Percentiles rank a stretch among this genome's conserved stretches.
These are phyloP conservation scores for Austropuccinia psidii DNA, from an alignment of 1,284 basidiomycete species.

Conservation along the genomic window DNA sequence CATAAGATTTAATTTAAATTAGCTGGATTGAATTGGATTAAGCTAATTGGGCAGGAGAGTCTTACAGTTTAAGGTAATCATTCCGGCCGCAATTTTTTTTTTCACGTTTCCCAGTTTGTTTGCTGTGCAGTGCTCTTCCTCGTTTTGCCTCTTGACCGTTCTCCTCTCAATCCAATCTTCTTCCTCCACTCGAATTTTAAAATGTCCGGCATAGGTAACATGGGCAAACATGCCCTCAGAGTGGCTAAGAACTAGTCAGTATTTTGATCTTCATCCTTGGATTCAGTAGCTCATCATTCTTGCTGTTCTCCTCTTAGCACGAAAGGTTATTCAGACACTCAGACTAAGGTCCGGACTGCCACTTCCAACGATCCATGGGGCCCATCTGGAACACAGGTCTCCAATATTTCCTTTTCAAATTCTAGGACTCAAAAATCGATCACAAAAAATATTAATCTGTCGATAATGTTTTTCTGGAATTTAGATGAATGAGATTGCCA, in stretches of 20 bases:
- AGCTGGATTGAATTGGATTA: too few relatives aligned
- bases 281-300: too few relatives aligned
- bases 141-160: too few relatives aligned
- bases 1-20: too few relatives aligned
- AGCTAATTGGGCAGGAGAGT: too few relatives aligned
- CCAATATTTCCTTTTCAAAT: background rate
- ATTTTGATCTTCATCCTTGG: background rate
- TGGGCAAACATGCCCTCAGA: conserved; percentile 66
- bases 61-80: too few relatives aligned
- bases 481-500: conserved; percentile 94
- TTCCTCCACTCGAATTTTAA: too few relatives aligned
- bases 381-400: conserved; percentile 75
- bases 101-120: too few relatives aligned
- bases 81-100: too few relatives aligned
- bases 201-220: conserved; percentile 37
- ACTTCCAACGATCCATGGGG: conserved; percentile 99
- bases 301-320: too few relatives aligned
- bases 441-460: background rate
- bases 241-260: conserved; percentile 74
- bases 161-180: too few relatives aligned
- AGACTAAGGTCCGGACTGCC: conserved; percentile 92
- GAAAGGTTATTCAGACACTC: conserved; percentile 79
- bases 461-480: background rate
- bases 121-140: too few relatives aligned
- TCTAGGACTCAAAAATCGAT: background rate